Evolutionary conservation across 164 flowering plant species (phyloP), one percentile per base, ranked within the genome.

Genomic region (Santalum album): DNA sequence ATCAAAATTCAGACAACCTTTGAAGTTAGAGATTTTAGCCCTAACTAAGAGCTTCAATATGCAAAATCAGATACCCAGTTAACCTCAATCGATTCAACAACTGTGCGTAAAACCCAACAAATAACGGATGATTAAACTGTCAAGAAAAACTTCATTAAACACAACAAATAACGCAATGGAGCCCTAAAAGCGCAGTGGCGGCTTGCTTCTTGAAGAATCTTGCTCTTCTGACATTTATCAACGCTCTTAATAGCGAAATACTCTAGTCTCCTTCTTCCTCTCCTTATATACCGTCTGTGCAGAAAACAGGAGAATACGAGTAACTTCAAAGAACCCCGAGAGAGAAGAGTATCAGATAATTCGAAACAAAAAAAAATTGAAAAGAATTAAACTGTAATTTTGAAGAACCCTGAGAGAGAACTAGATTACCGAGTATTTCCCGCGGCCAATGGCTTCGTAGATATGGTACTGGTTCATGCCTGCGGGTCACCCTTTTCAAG

Each of bases 221-320:
- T 90, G 76, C 55, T 82, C 72, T 78, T 79, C 55, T 85, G 96
- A 6, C 92, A 87, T 58, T 92, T 92, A 44, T 92, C 97, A 1
- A 90, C 97, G 60, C 97, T 89, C 67, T 89, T 92, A 20, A 86
- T 63, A 0, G 99, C 99, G 55, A 63, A 89, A 60, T 92, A 89
- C 82, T 92, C 96, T 23, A 92, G 87, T 74, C 80, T 85, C 90
- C 88, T 89, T 92, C 99, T 85, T 90, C 74, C 97, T 76, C 16
- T 90, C 97, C 70, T 92, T 89, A 60, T 92, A 92, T 42, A 92
- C 97, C 24, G 81, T 78, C 99, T 92, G 56, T 35, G 36, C 27
- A 58, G n/a, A n/a, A n/a, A n/a, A n/a, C n/a, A n/a, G 17, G 17
- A 46, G 12, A 10, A 4, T 7, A 19, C 6, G 19, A 9, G 0